A percentile compares a stretch with the other conserved stretches of the same genome.
phyloP scores from a whole-genome alignment of 495 filamentous ascomycete genomes.

The Collariella sp. region DNA sequence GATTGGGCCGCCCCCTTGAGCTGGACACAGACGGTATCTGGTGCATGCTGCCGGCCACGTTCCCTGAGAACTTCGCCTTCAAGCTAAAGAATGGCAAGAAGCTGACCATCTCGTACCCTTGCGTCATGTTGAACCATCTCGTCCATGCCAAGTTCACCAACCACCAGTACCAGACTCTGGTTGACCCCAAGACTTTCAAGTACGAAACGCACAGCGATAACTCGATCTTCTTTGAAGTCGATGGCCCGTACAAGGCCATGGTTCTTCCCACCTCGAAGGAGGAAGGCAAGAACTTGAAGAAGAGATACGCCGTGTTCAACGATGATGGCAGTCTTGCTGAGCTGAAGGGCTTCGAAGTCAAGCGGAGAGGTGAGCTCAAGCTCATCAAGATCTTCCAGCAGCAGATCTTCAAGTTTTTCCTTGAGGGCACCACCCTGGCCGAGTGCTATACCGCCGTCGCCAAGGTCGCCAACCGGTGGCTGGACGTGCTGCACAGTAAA shows the following conservation, averaged over 20 bases:
- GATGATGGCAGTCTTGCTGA: constrained; percentile 95
- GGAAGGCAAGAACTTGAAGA: constrained; percentile 99
- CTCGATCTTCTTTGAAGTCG: constrained; percentile 98
- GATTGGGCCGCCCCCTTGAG: constrained; percentile 87
- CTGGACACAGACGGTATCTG: constrained; percentile 99
- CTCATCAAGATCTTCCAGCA: constrained; percentile 99
- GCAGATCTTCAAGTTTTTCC: constrained; percentile 98
- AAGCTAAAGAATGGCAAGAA: constrained; percentile 93
- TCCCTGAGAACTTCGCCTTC: constrained; percentile 95
- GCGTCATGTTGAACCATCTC: constrained; percentile 98
- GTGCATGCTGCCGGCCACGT: constrained; percentile 97
- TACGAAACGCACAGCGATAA: constrained; percentile 97
- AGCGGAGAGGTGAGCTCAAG: constrained; percentile 95
- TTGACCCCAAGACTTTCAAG: constrained; percentile 67
- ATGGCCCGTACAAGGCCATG: constrained; percentile 96
- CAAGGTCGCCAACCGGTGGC: constrained; percentile 90
- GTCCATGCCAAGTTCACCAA: constrained; percentile 95
- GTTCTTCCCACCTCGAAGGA: constrained; percentile 95
- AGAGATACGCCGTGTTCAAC: constrained; percentile 98
- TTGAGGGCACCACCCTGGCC: constrained; percentile 74
- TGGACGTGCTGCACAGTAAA: constrained; percentile 84
- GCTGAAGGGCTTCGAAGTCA: constrained; percentile 96
- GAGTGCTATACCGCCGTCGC: constrained; percentile 91
- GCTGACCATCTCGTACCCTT: constrained; percentile 88
- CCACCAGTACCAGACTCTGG: constrained; percentile 86